phyloP scores from a whole-genome alignment of 2,329 filamentous ascomycete genomes.

The Diaporthe vexans region DNA sequence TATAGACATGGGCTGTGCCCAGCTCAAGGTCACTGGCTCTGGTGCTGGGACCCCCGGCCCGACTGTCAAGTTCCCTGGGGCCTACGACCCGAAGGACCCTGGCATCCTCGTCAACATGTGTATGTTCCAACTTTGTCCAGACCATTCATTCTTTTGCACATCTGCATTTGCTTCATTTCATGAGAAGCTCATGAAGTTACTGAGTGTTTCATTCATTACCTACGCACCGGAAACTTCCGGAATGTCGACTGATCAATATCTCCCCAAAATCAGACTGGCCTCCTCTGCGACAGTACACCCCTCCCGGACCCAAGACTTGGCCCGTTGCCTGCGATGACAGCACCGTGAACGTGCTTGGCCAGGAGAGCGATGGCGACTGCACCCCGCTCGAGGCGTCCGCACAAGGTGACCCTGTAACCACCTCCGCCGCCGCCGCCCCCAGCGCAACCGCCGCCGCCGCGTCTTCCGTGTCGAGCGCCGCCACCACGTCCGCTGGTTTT shows the following conservation, averaged over 20 bases:
- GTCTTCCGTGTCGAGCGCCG: neutral
- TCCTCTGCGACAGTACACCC: conserved; percentile 50
- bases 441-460: neutral
- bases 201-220: too few relatives aligned
- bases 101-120: conserved; percentile 54
- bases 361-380: conserved; percentile 40
- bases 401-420: neutral
- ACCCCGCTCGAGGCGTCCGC: neutral
- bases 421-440: neutral
- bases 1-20: conserved; percentile 52
- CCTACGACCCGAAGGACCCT: conserved; percentile 50
- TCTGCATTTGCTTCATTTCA: too few relatives aligned
- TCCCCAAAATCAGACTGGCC: conserved; percentile 47
- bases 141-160: too few relatives aligned
- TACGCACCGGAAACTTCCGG: too few relatives aligned
- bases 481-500: too few relatives aligned
- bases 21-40: conserved; percentile 51
- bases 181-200: too few relatives aligned
- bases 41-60: conserved; percentile 49
- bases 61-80: conserved; percentile 52
- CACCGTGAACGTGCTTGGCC: conserved; percentile 53
- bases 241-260: neutral
- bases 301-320: conserved; percentile 53
- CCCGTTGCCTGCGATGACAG: conserved; percentile 53
- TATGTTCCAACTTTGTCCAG: neutral